These are phyloP conservation scores for Trichophyton simii DNA, from an alignment of 2,329 filamentous ascomycete species.

Conservation along the genomic window DNA sequence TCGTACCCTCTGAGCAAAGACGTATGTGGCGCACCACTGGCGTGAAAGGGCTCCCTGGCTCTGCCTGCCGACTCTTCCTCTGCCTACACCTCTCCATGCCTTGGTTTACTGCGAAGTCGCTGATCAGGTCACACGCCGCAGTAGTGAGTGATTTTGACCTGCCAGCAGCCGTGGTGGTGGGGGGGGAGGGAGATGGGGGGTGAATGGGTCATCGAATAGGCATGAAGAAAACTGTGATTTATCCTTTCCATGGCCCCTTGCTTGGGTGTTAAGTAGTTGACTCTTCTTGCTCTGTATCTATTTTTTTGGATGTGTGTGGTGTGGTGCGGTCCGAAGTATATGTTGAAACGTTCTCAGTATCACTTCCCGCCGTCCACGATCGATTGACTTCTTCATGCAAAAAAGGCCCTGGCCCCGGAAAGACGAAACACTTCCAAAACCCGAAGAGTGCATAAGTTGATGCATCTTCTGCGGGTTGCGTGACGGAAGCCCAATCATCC, in stretches of 20 bases:
- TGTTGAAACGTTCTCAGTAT: not conserved
- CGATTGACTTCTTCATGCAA: not conserved
- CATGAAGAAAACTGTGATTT: not conserved
- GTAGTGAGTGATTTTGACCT: not conserved
- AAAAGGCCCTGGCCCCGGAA: not conserved
- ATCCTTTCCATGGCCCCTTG: not conserved
- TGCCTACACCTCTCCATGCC: not conserved
- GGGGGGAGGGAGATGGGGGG: not conserved
- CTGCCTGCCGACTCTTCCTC: not conserved
- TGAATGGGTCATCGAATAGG: not conserved
- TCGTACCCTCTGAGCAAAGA: not conserved
- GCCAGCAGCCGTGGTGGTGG: not conserved
- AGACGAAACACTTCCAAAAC: slow-evolving; percentile 2
- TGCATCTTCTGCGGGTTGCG: not conserved
- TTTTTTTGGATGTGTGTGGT: not conserved
- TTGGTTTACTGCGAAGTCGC: not conserved
- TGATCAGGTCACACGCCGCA: slow-evolving; percentile 4
- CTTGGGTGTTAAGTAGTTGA: not conserved
- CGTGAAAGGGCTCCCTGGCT: not conserved
- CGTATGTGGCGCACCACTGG: not conserved
- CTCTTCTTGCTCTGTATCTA: not conserved
- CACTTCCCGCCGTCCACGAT: not conserved
- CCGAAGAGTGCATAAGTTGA: not conserved
- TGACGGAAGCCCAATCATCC: not conserved
- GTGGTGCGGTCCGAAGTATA: not conserved